Conservation (phyloP, 169 alveolate genomes). For the Pseudocohnilembus persalinus region DNA sequence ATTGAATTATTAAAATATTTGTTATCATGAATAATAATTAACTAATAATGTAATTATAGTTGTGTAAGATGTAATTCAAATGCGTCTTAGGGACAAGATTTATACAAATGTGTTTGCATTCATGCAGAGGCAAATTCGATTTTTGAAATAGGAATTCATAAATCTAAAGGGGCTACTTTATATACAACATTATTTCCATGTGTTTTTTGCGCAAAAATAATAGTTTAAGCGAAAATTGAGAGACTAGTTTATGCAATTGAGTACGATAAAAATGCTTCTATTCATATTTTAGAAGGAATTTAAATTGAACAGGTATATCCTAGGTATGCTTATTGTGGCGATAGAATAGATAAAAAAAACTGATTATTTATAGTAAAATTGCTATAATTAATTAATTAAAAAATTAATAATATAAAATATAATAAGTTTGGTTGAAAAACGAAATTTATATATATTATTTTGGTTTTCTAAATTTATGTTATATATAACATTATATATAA, state of each 20-base stretch:
- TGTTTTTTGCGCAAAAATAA: slow-evolving; percentile 59
- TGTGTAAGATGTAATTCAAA: slow-evolving; percentile 62
- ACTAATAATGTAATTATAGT: no score
- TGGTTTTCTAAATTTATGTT: no score
- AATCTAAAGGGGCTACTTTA: slow-evolving; percentile 51
- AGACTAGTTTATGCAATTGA: not conserved
- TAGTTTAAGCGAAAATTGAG: slow-evolving; percentile 54
- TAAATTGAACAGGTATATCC: not conserved
- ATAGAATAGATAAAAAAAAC: no score
- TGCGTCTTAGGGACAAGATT: slow-evolving; percentile 42
- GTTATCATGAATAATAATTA: no score
- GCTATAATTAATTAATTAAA: no score
- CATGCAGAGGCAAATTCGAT: slow-evolving; percentile 75
- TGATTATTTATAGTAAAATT: no score
- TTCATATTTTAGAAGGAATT: not conserved
- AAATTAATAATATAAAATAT: no score
- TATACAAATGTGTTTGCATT: slow-evolving; percentile 64
- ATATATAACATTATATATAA: no score
- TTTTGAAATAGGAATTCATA: slow-evolving; percentile 57
- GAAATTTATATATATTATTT: no score
- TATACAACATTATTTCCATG: slow-evolving; percentile 71
- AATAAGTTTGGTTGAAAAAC: no score
- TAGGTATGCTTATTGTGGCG: no score
- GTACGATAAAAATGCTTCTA: not conserved
- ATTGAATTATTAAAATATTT: not conserved